These are phyloP conservation scores for Populus davidiana DNA, from an alignment of 345 rosid genomes.

Conservation along the genomic window DNA sequence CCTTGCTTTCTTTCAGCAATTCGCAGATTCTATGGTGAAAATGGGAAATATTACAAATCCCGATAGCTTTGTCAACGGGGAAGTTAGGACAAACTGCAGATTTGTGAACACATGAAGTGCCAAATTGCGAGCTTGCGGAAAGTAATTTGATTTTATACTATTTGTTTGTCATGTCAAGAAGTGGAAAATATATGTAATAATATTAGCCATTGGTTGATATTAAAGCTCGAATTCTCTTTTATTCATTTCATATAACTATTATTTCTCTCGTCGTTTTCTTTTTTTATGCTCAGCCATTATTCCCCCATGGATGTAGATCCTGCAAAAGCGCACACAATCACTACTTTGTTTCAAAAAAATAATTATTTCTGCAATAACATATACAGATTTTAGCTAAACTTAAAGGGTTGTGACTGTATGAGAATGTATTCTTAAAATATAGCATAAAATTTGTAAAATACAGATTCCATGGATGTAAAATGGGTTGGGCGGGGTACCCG, in stretches of 20 bases:
- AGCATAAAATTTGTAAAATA: background rate
- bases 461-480: too few relatives aligned
- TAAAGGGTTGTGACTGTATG: too few relatives aligned
- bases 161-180: slow-evolving; percentile 11
- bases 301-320: background rate
- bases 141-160: background rate
- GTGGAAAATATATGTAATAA: background rate
- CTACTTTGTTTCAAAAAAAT: background rate
- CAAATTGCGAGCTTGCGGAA: background rate
- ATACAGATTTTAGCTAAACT: background rate
- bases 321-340: background rate
- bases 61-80: slow-evolving; percentile 59
- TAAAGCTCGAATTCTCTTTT: background rate
- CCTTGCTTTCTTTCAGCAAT: slow-evolving; percentile 70
- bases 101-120: slow-evolving; percentile 63
- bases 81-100: slow-evolving; percentile 77
- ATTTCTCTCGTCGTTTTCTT: background rate
- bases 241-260: background rate
- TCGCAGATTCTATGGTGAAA: slow-evolving; percentile 80
- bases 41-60: slow-evolving; percentile 74
- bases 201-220: background rate
- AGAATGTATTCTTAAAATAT: background rate
- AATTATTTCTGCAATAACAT: background rate
- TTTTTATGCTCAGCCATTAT: background rate
- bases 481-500: too few relatives aligned